A percentile compares a stretch with the other conserved stretches of the same genome.
phyloP scores from a whole-genome alignment of 257 asterid genomes.

The Solanum bulbocastanum region DNA sequence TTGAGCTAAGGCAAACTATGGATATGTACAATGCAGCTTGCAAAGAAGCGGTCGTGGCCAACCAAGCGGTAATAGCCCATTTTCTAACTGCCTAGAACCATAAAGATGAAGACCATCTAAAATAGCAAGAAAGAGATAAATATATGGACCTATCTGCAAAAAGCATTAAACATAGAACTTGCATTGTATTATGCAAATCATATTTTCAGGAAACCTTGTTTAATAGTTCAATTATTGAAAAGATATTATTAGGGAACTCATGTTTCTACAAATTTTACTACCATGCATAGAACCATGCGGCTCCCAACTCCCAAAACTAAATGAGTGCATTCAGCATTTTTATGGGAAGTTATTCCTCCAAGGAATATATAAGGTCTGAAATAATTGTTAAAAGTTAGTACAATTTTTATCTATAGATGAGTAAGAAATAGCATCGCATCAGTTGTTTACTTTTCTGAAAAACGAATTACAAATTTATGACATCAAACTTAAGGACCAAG shows the following conservation, averaged over 20 bases:
- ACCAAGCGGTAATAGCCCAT: slow-evolving; percentile 35
- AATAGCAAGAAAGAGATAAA: background rate
- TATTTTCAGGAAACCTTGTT: background rate
- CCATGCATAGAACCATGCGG: background rate
- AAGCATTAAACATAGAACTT: background rate
- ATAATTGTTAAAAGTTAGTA: background rate
- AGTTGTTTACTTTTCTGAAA: background rate
- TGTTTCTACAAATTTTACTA: background rate
- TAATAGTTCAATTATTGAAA: background rate
- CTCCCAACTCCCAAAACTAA: background rate
- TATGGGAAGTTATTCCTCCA: background rate
- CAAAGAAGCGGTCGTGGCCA: slow-evolving; percentile 63
- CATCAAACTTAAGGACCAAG: background rate
- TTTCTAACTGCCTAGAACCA: background rate
- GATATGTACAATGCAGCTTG: slow-evolving; percentile 64
- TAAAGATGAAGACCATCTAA: background rate
- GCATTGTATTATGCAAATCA: background rate
- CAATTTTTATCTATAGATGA: background rate
- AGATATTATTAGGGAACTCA: background rate
- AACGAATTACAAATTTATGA: background rate
- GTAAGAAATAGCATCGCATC: background rate
- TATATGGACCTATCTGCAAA: background rate
- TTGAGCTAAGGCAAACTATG: slow-evolving; percentile 66
- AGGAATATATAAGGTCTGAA: background rate
- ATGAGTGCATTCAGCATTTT: background rate